Base-by-base conservation (phyloP, 176 grass and related monocot genomes). In the Zoysia japonica region DNA sequence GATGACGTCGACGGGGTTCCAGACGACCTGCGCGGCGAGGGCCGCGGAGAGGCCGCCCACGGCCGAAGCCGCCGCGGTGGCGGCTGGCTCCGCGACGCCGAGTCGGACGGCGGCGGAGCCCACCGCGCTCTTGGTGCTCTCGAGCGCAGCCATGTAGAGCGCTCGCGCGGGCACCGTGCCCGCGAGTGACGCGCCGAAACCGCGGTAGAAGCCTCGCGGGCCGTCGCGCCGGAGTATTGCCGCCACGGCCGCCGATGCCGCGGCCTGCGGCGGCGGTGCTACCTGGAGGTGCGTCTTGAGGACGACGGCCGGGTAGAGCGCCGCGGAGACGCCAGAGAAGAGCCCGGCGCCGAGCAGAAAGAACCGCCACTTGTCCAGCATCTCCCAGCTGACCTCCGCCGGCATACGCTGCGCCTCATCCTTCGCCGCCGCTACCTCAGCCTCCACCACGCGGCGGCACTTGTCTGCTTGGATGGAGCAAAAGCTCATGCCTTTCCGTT, bases 331-430 rank as follows among this genome's bases (percentile, higher is more conserved):
- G 19, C 90, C 96, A 10, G 96, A 95, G 88, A 98, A 98, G 47
- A 98, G 92, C 8, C 72, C 92, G 1, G 96, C 92, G 40, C 96
- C 96, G 0, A 93, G 90, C 45, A 94, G 80, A 67, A 98, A 98
- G 86, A 98, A 98, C 4, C 96, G 82, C n/a, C 89, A 98, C 85
- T 98, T 98, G 82, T 98, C 96, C 1, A 98, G 92, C 92, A 95
- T 98, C 96, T 98, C 96, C 96, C 96, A 98, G 90, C 88, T 92
- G 67, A 98, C 92, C 86, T 98, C 96, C 3, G 90, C 96, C 12
- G 96, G 96, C 1, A 98, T 44, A 1, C 81, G 49, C 10, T 65
- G 72, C 28, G 61, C 65, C 87, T 77, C 67, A 0, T 59, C 78
- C 20, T 74, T 75, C 6, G 70, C 83, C 2, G 71, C 70, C 42